phyloP scores from a whole-genome alignment of 1,284 basidiomycete genomes.

The Porphyrellus sp. region DNA sequence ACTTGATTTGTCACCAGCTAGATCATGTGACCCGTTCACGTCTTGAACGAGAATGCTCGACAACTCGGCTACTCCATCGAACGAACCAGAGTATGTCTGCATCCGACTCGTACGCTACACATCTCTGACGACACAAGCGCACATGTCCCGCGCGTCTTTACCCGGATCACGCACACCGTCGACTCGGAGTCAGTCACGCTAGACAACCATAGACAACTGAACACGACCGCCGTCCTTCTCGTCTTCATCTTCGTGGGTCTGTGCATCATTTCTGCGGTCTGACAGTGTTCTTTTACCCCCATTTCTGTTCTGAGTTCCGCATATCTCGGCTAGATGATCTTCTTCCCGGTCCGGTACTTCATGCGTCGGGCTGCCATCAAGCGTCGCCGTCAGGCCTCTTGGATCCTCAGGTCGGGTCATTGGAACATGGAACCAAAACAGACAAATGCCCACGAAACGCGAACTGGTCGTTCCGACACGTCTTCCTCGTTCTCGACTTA shows the following conservation, averaged over 20 bases:
- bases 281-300: not conserved
- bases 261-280: slow-evolving; percentile 12
- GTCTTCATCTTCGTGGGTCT: slow-evolving; percentile 5
- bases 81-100: slow-evolving; percentile 9
- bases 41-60: too few species aligned
- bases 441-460: slow-evolving; percentile 7
- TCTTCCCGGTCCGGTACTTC: slow-evolving; percentile 16
- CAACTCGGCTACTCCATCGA: too few species aligned
- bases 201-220: not conserved
- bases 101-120: not conserved
- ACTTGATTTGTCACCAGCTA: slow-evolving; percentile 14
- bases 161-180: slow-evolving; percentile 1
- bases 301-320: slow-evolving; percentile 3
- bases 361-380: slow-evolving; percentile 21
- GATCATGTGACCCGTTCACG: too few species aligned
- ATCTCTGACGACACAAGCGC: slow-evolving; percentile 1
- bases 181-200: slow-evolving; percentile 10
- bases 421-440: slow-evolving; percentile 24
- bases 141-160: not conserved
- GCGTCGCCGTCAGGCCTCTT: slow-evolving; percentile 27
- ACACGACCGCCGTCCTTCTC: not conserved
- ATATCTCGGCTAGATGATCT: slow-evolving; percentile 5
- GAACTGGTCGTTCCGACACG: slow-evolving; percentile 17
- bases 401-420: slow-evolving; percentile 24
- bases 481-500: slow-evolving; percentile 20